Evolutionary conservation across 179 eudicot species (phyloP).

Genomic region (Beta macrorhiza): DNA sequence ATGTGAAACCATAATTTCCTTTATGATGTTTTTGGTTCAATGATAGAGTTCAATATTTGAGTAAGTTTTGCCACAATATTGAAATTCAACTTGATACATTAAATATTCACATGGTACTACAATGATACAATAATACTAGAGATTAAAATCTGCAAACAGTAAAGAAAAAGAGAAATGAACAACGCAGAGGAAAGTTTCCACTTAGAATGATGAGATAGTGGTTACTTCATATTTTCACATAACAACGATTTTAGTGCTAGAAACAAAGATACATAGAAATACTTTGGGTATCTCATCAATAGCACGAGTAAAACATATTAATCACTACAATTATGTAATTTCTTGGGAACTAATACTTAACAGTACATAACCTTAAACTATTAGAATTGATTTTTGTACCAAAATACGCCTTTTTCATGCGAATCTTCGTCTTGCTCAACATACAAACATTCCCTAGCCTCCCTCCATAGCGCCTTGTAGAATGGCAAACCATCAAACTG

Average conservation of each 20-base stretch:
- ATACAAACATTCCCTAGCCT: slow-evolving; percentile 55
- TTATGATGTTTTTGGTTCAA: too few relatives aligned
- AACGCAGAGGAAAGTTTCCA: background rate
- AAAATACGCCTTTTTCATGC: slow-evolving; percentile 44
- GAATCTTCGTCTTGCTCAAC: slow-evolving; percentile 47
- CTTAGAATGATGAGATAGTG: background rate
- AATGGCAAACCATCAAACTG: slow-evolving; percentile 51
- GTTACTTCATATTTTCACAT: background rate
- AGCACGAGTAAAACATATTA: background rate
- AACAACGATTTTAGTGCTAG: background rate
- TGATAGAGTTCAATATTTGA: too few relatives aligned
- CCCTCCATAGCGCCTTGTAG: slow-evolving; percentile 61
- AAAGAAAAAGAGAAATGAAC: background rate
- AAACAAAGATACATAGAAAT: background rate
- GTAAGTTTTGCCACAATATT: too few relatives aligned
- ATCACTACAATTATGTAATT: background rate
- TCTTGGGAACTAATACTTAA: background rate
- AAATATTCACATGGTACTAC: background rate
- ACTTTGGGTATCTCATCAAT: background rate
- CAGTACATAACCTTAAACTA: background rate
- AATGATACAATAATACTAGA: background rate
- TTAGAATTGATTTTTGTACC: slow-evolving; percentile 54
- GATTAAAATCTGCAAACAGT: background rate
- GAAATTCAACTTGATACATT: too few relatives aligned
- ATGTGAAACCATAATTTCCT: too few relatives aligned